Base-by-base conservation (phyloP, 257 asterid genomes). In the Nicotiana paniculata region DNA sequence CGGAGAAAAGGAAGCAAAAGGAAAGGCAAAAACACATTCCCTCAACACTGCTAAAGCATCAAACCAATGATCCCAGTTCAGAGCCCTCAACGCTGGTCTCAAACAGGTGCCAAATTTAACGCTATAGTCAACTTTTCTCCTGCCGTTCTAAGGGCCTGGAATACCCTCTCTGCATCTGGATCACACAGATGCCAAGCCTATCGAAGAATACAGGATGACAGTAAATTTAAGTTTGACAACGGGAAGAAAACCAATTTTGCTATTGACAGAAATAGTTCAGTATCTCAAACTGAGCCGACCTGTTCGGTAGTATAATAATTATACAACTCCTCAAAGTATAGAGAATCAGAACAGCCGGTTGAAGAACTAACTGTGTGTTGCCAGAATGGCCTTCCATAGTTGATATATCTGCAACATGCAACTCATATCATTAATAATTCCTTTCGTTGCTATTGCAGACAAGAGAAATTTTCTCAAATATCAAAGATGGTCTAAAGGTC, bases 111-210 rank as follows among this genome's bases (percentile, higher is more conserved):
- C 99, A 16, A 96, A 84, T 96, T 96, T 26, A 98, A 96, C 24
- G 94, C 98, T 18, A 94, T 70, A 48, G 97, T 98, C 79, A 96
- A 89, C 85, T 90, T 96, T 37, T 94, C 93, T 33, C 98, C 98
- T 9, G 93, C 93, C 80, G 86, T 86, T 81, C 91, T 87, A 30
- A 96, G 99, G 67, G 99, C 92, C 84, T 54, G 86, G 84, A 96
- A 96, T 33, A 91, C 98, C 88, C 86, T 88, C 87, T 89, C 98
- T 11, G 98, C 97, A 57, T 96, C 86, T 3, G 98, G 99, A 87
- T 96, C 99, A 70, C 97, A 90, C 4, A 96, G 90, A 86, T 92
- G 99, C 99, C 99, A 96, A 82, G 97, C 99, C 99, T 96, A 87
- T 82, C 26, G 39, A 74, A 13, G 39, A 74, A 74, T 26, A 18